Evolutionary conservation across 1,284 basidiomycete genomes (phyloP).

Genomic region (Malassezia nana): DNA sequence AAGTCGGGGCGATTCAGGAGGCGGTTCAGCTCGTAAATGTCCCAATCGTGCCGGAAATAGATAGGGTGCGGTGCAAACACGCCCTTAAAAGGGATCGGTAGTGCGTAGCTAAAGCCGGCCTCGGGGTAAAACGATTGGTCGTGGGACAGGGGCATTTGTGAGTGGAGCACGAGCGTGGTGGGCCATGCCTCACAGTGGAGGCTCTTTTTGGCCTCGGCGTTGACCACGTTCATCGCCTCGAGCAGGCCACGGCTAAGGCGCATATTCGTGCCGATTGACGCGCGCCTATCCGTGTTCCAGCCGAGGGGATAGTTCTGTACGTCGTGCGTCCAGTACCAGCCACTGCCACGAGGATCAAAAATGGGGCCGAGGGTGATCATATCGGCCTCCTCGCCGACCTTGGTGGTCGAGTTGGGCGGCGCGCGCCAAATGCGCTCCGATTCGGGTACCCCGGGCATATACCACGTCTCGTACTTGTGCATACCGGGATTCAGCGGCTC

Average conservation of each 20-base stretch:
- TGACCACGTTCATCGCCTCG: constrained; percentile 48
- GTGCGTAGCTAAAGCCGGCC: constrained; percentile 45
- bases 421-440: constrained; percentile 43
- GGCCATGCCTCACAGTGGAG: constrained; percentile 48
- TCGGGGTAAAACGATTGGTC: constrained; percentile 46
- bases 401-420: constrained; percentile 24
- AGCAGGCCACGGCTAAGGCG: constrained; percentile 43
- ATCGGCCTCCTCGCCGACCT: constrained; percentile 43
- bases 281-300: constrained; percentile 38
- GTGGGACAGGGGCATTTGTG: constrained; percentile 41
- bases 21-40: constrained; percentile 38
- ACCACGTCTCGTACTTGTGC: constrained; percentile 49
- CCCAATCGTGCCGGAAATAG: constrained; percentile 47
- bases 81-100: constrained; percentile 47
- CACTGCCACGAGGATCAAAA: constrained; percentile 47
- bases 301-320: constrained; percentile 47
- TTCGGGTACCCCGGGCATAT: constrained; percentile 37
- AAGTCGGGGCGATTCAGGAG: constrained; percentile 46
- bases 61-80: constrained; percentile 47
- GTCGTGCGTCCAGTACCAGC: constrained; percentile 49
- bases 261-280: constrained; percentile 48
- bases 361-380: constrained; percentile 47
- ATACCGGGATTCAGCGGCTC: constrained; percentile 44
- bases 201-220: constrained; percentile 47
- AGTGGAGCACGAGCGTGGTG: constrained; percentile 46